A percentile compares a stretch with the other conserved stretches of the same genome.
Conservation (phyloP, 805 yeast species). For the Metahyphopichia silvanorum region DNA sequence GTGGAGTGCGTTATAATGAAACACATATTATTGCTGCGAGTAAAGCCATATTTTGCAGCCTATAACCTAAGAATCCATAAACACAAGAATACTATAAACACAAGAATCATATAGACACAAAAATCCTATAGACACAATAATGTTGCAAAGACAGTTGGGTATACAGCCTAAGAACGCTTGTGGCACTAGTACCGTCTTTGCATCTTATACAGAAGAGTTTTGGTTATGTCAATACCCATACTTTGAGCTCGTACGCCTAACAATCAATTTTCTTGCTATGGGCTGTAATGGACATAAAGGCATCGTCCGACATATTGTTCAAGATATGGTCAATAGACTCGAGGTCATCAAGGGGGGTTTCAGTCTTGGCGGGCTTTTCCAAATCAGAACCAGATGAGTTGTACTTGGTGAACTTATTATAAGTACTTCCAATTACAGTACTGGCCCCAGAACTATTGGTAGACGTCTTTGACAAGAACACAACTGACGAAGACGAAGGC, state of each 20-base stretch:
- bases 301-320: constrained; percentile 4
- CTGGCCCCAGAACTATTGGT: constrained; percentile 3
- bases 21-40: too few relatives aligned
- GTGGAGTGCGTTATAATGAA: too few relatives aligned
- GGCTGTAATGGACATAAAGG: constrained; percentile 6
- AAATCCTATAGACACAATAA: too few relatives aligned
- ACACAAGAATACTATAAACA: too few relatives aligned
- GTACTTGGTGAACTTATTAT: not conserved
- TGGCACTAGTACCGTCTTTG: too few relatives aligned
- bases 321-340: constrained; percentile 7
- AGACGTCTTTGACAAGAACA: constrained; percentile 6
- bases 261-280: constrained; percentile 8
- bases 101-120: too few relatives aligned
- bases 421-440: constrained; percentile 1
- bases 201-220: too few relatives aligned
- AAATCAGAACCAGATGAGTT: constrained; percentile 1
- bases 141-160: too few relatives aligned
- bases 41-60: too few relatives aligned
- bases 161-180: too few relatives aligned
- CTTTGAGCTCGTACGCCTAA: not conserved
- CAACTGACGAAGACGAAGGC: constrained; percentile 15
- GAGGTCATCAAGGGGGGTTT: constrained; percentile 3
- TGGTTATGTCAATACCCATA: not conserved
- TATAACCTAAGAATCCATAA: too few relatives aligned
- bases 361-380: constrained; percentile 2